Evolutionary conservation across 768 basidiomycete species (phyloP).

Genomic region (Mycena capillaripes): DNA sequence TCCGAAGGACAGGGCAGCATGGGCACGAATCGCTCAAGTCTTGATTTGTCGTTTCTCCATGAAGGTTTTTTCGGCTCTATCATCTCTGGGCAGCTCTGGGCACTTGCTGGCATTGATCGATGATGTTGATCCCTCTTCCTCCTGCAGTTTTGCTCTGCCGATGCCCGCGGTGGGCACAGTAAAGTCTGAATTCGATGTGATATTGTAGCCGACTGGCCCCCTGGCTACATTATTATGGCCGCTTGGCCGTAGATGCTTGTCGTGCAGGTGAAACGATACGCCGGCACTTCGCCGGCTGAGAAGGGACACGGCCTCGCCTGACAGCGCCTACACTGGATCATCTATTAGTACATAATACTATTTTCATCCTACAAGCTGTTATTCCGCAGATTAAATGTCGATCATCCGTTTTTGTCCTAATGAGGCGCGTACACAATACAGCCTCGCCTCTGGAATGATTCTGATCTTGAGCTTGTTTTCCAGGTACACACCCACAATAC

Average conservation of each 20-base stretch:
- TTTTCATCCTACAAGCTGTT: neutral
- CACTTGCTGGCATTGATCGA: too few relatives aligned
- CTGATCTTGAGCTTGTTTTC: neutral
- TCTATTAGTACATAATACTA: too few relatives aligned
- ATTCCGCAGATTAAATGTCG: neutral
- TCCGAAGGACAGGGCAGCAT: neutral
- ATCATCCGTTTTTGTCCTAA: too few relatives aligned
- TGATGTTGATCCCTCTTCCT: too few relatives aligned
- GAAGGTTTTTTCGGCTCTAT: neutral
- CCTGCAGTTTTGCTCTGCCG: too few relatives aligned
- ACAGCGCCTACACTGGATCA: neutral
- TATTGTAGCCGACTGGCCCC: too few relatives aligned
- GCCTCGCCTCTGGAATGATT: neutral
- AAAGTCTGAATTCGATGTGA: too few relatives aligned
- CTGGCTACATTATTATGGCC: too few relatives aligned
- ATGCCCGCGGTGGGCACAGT: too few relatives aligned
- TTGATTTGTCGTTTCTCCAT: neutral
- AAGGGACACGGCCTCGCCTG: neutral
- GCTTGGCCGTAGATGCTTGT: neutral
- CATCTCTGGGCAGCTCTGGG: too few relatives aligned
- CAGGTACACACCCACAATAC: neutral
- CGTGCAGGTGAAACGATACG: neutral
- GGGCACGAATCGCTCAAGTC: neutral
- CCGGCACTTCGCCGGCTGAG: neutral
- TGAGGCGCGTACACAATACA: too few relatives aligned